These are phyloP conservation scores for Polygonum aviculare DNA, from an alignment of 148 eudicot species.

Conservation along the genomic window DNA sequence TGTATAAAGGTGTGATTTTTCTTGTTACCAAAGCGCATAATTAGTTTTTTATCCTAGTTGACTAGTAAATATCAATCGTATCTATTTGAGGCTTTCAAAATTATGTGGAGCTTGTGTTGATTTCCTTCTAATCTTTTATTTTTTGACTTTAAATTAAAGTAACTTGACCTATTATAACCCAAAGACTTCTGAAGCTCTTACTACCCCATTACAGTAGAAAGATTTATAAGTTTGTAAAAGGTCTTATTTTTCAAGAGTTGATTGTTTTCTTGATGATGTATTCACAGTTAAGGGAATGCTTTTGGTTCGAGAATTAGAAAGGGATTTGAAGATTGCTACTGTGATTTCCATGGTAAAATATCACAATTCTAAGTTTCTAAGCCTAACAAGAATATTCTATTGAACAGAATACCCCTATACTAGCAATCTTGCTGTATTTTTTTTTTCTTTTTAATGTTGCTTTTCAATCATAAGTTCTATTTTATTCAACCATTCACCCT, in stretches of 20 bases:
- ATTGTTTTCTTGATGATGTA: conserved; percentile 1
- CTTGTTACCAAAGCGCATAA: not conserved
- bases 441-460: not conserved
- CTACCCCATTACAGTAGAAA: not conserved
- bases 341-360: conserved; percentile 88
- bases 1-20: not conserved
- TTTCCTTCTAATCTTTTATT: not conserved
- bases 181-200: not conserved
- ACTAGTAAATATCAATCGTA: not conserved
- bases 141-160: not conserved
- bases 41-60: not conserved
- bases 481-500: not conserved
- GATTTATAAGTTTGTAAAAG: not conserved
- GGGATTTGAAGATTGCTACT: conserved; percentile 93
- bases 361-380: not conserved
- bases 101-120: not conserved
- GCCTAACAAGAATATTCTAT: not conserved
- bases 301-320: conserved; percentile 86
- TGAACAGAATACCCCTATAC: not conserved
- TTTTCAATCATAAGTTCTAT: not conserved
- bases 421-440: not conserved
- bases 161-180: not conserved
- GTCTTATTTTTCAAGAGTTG: not conserved
- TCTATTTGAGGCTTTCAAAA: not conserved
- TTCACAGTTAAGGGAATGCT: conserved; percentile 90